Percentiles rank a stretch among this genome's conserved stretches.
phyloP scores from a whole-genome alignment of 371 early-diverging fungal genomes.

The Conidiobolus coronatus region DNA sequence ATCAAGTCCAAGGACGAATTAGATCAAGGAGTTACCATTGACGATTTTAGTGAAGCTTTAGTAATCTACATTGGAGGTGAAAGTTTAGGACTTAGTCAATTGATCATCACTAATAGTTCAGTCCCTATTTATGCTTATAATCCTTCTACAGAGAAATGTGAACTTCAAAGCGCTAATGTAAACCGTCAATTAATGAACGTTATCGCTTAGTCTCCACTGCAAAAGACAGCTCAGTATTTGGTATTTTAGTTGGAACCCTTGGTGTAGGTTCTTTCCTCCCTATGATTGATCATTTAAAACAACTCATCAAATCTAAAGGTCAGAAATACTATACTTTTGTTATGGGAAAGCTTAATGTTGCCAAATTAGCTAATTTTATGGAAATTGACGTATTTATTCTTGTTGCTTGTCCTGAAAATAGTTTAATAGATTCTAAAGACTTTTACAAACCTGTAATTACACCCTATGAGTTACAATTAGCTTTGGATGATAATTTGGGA shows the following conservation, averaged over 20 bases:
- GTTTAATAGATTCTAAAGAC: constrained; percentile 75
- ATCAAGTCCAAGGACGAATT: no score
- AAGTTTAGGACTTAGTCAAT: no score
- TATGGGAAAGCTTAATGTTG: constrained; percentile 83
- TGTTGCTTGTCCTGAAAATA: constrained; percentile 85
- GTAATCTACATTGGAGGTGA: no score
- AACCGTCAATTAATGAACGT: constrained; percentile 52
- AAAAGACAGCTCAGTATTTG: constrained; percentile 77
- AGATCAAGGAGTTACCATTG: no score
- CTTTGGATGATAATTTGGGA: constrained; percentile 30
- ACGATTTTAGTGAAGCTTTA: no score
- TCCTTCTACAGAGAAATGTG: constrained; percentile 23
- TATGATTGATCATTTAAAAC: constrained; percentile 55
- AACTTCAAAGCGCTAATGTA: constrained; percentile 33
- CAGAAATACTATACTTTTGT: constrained; percentile 77
- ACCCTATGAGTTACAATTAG: constrained; percentile 71
- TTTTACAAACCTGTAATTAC: constrained; percentile 82
- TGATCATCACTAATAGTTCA: constrained; percentile 5
- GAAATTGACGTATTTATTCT: constrained; percentile 82
- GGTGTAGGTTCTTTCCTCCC: constrained; percentile 74
- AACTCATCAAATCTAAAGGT: constrained; percentile 38
- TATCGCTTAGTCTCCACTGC: constrained; percentile 72
- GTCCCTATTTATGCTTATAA: constrained; percentile 23
- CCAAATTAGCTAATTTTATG: constrained; percentile 87
- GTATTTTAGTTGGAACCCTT: constrained; percentile 88